Evolutionary conservation across 208 protist species (phyloP), one percentile per base, ranked within the genome.

Genomic region (Leishmania martiniquensis): DNA sequence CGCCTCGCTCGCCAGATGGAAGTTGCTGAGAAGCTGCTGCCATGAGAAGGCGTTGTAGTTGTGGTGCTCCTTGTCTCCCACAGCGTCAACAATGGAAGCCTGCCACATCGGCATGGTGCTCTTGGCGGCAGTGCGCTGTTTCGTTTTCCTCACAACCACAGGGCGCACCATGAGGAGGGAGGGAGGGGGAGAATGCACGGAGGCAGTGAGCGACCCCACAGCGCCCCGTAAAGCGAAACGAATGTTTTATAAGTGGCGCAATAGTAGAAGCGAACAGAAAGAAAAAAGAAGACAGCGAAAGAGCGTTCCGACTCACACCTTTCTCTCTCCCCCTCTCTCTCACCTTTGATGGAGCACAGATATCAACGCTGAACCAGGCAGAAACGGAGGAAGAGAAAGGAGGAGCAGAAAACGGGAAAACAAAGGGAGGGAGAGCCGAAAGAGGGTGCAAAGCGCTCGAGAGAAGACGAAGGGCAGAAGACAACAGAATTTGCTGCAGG

Each of bases 21-120:
- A 47, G 76, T 68, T 80, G 76, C 34, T 74, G 39, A 80, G 55
- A 51, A 80, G 13, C 52, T 73, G 76, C 4, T 80, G 54, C 76
- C 76, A 80, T 2, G 37, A 66, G 59, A 74, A 34, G 76, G 76
- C n/a, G 76, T 80, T 80, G 44, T 37, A 59, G 29, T 49, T 39
- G 47, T 59, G 65, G n/a, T 32, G 42, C 22, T 66, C 67, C 55
- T 34, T 57, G 55, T 17, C 32, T 1, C 45, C 52, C 22, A 25
- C 34, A 59, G n/a, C 67, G 1, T 80, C 76, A 4, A 29, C 45
- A 25, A 54, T 32, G 0, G 55, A 67, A 65, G 52, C 20, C 57
- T 73, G n/a, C 76, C 76, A 80, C 22, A 80, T 80, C 20, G 76
- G 75, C 76, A 80, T 80, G 55, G 17, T 57, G 34, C 22, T 60